Percentiles rank a stretch among this genome's conserved stretches.
phyloP scores from a whole-genome alignment of 2,329 filamentous ascomycete species.

The Xylaria sp. region DNA sequence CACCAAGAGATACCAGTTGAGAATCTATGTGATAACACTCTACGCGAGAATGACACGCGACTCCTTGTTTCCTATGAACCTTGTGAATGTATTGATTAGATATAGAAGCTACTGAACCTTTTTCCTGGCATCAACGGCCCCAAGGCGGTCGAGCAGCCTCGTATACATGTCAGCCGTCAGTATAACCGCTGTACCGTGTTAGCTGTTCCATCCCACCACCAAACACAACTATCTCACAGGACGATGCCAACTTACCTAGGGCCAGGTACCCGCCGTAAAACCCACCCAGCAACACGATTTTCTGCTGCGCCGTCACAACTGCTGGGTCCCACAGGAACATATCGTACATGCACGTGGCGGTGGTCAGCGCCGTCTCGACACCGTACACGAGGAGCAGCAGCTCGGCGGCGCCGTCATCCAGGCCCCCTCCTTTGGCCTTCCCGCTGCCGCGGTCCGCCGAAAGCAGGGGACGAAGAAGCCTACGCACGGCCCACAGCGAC shows the following conservation, averaged over 20 bases:
- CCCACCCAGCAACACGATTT: conserved; percentile 50
- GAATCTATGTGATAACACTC: not conserved
- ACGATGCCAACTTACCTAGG: conserved; percentile 49
- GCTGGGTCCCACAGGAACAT: conserved; percentile 51
- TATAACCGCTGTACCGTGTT: conserved; percentile 44
- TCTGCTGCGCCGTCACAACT: conserved; percentile 48
- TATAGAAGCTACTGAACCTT: conserved; percentile 46
- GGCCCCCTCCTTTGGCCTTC: conserved; percentile 14
- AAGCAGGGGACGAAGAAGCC: conserved; percentile 42
- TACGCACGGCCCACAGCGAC: conserved; percentile 49
- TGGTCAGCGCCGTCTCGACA: conserved; percentile 54
- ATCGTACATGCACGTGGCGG: conserved; percentile 55
- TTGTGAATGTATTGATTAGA: too few species aligned
- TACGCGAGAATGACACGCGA: not conserved
- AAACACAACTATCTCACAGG: conserved; percentile 14
- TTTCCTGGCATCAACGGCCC: conserved; percentile 37
- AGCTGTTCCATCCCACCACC: not conserved
- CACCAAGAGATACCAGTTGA: not conserved
- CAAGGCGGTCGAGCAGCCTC: conserved; percentile 51
- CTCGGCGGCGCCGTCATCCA: conserved; percentile 47
- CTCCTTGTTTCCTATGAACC: not conserved
- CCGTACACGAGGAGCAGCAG: conserved; percentile 56
- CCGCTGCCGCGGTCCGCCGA: conserved; percentile 5
- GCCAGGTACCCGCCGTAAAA: conserved; percentile 56
- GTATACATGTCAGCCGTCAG: conserved; percentile 59